Percentiles rank a stretch among this genome's conserved stretches.
These are phyloP conservation scores for Styphnolobium japonicum DNA, from an alignment of 306 rosid genomes.

Conservation along the genomic window DNA sequence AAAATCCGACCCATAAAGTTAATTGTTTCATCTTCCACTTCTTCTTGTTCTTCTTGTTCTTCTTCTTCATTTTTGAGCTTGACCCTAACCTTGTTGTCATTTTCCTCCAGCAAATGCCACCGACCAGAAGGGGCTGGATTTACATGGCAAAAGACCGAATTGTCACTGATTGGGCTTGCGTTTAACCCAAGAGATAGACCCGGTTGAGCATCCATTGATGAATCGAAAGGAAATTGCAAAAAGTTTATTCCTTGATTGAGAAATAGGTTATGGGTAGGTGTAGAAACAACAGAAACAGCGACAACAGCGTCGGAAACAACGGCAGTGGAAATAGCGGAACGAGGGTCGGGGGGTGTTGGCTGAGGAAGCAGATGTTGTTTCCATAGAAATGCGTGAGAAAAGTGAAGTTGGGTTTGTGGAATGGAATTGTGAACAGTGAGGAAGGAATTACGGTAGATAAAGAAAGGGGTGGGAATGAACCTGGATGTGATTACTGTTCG, in stretches of 20 bases:
- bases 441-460: no score
- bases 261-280: constrained; percentile 33
- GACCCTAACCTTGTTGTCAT: neutral
- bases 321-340: constrained; percentile 44
- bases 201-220: constrained; percentile 55
- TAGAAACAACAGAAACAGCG: constrained; percentile 69
- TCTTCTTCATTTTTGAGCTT: constrained; percentile 27
- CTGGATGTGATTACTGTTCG: neutral
- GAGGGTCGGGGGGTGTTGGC: constrained; percentile 24
- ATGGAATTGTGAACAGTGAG: no score
- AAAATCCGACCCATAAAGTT: constrained; percentile 56
- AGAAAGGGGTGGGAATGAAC: neutral
- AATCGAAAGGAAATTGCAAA: constrained; percentile 32
- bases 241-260: neutral
- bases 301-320: constrained; percentile 49
- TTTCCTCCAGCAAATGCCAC: constrained; percentile 8
- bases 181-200: constrained; percentile 56
- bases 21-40: constrained; percentile 49
- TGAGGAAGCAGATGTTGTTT: constrained; percentile 29
- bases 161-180: constrained; percentile 28
- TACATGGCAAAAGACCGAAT: constrained; percentile 25
- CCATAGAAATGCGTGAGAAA: constrained; percentile 54
- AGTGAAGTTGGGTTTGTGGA: neutral
- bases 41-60: neutral
- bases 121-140: constrained; percentile 15